Percentiles rank a stretch among this genome's conserved stretches.
Conservation (phyloP, 2,329 filamentous ascomycete species). For the Aspergillus puulaauensis region DNA sequence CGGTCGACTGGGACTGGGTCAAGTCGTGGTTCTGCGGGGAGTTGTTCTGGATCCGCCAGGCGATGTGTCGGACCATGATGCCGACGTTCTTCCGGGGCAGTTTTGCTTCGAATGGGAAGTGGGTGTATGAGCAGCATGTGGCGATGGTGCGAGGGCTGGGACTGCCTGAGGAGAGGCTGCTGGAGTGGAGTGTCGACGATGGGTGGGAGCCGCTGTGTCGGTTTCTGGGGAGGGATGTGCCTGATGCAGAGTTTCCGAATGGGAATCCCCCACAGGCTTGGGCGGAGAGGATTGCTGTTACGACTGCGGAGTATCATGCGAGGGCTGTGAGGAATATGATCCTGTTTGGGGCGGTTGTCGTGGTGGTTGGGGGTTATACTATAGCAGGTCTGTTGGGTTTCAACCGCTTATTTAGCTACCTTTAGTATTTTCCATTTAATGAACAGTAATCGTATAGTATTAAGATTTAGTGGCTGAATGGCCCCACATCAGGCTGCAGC, state of each 20-base stretch:
- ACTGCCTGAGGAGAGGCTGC: constrained; percentile 15
- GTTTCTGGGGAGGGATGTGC: background rate
- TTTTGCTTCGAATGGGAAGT: constrained; percentile 7
- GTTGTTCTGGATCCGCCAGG: constrained; percentile 20
- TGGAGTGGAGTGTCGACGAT: constrained; percentile 30
- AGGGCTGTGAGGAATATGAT: constrained; percentile 18
- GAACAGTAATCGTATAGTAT: too few relatives aligned
- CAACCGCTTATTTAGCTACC: background rate
- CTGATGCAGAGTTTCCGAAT: background rate
- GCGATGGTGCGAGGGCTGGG: constrained; percentile 15
- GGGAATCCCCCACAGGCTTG: constrained; percentile 14
- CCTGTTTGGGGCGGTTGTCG: constrained; percentile 2
- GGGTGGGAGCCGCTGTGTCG: constrained; percentile 29
- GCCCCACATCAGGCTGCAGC: too few relatives aligned
- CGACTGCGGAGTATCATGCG: constrained; percentile 14
- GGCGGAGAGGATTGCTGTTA: constrained; percentile 17
- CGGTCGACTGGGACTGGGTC: constrained; percentile 17
- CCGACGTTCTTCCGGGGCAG: constrained; percentile 17
- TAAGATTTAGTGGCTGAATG: too few relatives aligned
- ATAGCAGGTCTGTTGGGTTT: background rate
- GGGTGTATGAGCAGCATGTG: constrained; percentile 14
- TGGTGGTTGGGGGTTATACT: background rate
- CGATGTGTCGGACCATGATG: constrained; percentile 18
- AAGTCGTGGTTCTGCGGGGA: constrained; percentile 18
- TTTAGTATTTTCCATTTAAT: background rate